These are phyloP conservation scores for Cladosporium austrohemisphaericum DNA, from an alignment of 2,329 filamentous ascomycete species.

Conservation along the genomic window DNA sequence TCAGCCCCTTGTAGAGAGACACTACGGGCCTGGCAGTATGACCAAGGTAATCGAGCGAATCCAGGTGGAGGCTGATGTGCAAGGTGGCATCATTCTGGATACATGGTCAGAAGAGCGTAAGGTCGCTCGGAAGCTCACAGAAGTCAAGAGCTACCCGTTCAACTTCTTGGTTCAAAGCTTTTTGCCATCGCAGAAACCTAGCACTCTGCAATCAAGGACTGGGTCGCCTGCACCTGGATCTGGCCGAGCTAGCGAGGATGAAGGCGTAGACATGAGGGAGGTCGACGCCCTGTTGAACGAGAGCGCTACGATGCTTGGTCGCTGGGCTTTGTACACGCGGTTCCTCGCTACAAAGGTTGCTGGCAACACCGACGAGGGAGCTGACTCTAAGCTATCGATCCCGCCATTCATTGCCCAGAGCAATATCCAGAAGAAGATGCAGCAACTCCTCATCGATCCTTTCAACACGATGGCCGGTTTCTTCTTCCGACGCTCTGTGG, in stretches of 20 bases:
- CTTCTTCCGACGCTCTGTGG: constrained; percentile 92
- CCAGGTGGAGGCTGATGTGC: constrained; percentile 91
- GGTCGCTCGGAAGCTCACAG: constrained; percentile 81
- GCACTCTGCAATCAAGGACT: constrained; percentile 53
- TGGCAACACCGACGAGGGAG: constrained; percentile 47
- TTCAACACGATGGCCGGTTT: constrained; percentile 94
- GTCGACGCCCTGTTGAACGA: constrained; percentile 84
- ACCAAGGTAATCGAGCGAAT: constrained; percentile 86
- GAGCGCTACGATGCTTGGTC: constrained; percentile 83
- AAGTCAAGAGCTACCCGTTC: constrained; percentile 96
- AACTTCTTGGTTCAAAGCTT: constrained; percentile 97
- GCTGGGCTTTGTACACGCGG: constrained; percentile 87
- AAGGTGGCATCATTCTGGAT: constrained; percentile 92
- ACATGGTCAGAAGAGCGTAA: constrained; percentile 89
- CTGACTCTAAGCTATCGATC: constrained; percentile 50
- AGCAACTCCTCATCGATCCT: constrained; percentile 67
- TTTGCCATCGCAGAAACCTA: constrained; percentile 65
- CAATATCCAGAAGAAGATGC: constrained; percentile 74
- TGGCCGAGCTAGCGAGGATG: constrained; percentile 72
- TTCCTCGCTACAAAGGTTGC: constrained; percentile 73
- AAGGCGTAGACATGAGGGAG: constrained; percentile 94
- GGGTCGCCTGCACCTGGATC: constrained; percentile 67
- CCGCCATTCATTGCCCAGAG: constrained; percentile 76
- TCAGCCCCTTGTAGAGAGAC: constrained; percentile 82
- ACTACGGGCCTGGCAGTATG: constrained; percentile 94